Conservation (phyloP, 768 basidiomycete species). For the Trametes maxima region DNA sequence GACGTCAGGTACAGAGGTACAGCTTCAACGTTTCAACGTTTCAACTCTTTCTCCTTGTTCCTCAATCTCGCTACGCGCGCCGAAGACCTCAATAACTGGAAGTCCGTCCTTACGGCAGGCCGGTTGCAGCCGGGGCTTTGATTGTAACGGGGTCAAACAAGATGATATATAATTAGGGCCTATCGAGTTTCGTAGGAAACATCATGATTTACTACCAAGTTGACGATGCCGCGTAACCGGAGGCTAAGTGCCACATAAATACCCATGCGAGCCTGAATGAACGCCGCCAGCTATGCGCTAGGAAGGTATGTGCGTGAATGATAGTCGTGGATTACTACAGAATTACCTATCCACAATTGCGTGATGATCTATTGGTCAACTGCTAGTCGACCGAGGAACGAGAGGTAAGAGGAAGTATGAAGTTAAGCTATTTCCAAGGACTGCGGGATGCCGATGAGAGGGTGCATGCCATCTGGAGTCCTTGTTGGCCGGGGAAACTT, state of each 20-base stretch:
- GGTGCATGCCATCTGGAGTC: constrained; percentile 45
- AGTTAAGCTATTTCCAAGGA: constrained; percentile 3
- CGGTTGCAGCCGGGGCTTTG: background rate
- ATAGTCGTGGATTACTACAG: background rate
- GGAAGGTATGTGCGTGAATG: background rate
- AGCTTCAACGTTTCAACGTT: background rate
- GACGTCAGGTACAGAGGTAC: constrained; percentile 27
- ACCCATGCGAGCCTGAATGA: background rate
- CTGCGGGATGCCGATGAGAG: constrained; percentile 1
- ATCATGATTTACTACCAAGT: background rate
- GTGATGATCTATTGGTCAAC: background rate
- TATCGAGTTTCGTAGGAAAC: no score
- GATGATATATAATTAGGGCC: background rate
- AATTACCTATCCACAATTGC: background rate
- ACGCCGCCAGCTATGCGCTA: background rate
- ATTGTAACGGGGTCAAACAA: no score
- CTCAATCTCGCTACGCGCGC: background rate
- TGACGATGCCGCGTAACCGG: background rate
- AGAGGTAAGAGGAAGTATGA: background rate
- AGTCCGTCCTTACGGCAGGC: background rate
- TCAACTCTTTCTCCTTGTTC: background rate
- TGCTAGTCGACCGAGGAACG: background rate
- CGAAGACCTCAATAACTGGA: no score
- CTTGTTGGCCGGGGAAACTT: background rate
- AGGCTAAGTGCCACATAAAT: constrained; percentile 1